A percentile compares a stretch with the other conserved stretches of the same genome.
Conservation (phyloP, 768 basidiomycete genomes). For the Tulasnella sp. region DNA sequence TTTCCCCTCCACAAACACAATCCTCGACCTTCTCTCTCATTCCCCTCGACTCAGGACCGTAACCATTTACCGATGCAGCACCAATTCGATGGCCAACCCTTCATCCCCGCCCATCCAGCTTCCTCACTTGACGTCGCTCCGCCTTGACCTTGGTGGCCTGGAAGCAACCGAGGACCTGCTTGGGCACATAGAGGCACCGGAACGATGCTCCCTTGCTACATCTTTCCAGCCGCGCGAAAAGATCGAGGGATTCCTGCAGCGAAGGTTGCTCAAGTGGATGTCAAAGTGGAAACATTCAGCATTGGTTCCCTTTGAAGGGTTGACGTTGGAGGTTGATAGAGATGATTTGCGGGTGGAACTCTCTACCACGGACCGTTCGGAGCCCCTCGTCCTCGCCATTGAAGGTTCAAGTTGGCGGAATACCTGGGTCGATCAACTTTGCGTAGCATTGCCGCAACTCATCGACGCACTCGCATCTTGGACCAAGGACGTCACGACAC, state of each 20-base stretch:
- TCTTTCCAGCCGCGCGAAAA: not conserved
- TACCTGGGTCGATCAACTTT: not conserved
- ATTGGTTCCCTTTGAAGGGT: not conserved
- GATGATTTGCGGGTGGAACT: no score
- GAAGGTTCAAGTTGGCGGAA: not conserved
- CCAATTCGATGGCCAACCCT: not conserved
- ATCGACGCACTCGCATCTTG: not conserved
- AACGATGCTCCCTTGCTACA: not conserved
- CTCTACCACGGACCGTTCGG: no score
- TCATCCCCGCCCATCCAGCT: not conserved
- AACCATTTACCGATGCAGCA: not conserved
- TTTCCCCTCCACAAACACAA: not conserved
- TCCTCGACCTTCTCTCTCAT: not conserved
- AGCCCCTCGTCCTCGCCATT: not conserved
- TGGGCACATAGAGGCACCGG: not conserved
- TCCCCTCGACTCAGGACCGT: not conserved
- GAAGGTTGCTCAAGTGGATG: not conserved
- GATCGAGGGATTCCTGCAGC: not conserved
- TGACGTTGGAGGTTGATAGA: not conserved
- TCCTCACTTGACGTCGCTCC: not conserved
- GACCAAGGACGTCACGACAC: not conserved
- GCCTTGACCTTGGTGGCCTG: not conserved
- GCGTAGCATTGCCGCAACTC: not conserved
- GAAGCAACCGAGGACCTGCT: not conserved
- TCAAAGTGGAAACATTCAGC: not conserved